Base-by-base conservation (phyloP, 495 filamentous ascomycete genomes). In the Achaetomiella virescens region DNA sequence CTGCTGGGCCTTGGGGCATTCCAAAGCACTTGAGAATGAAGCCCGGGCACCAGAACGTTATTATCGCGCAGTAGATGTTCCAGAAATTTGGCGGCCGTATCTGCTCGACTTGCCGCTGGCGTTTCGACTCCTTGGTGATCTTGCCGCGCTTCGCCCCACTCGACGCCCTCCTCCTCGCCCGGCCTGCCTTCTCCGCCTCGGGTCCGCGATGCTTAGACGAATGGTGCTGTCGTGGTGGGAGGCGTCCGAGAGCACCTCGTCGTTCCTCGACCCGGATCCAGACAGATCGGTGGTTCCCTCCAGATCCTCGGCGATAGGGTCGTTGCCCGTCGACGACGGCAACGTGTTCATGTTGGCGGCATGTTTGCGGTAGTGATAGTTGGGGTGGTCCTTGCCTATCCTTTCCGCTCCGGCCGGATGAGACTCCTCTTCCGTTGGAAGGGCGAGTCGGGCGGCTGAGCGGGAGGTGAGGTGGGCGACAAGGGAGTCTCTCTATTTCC, bases 11-110 rank as follows among this genome's bases (percentile, higher is more conserved):
- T 87, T 93, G 44, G 86, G 87, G 82, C 78, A 89, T 96, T 35
- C 91, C 91, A 63, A 89, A 89, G 67, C 91, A 96, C 49, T 74
- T 78, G 37, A 99, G 73, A 15, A 96, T 70, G 51, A 89, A 86
- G 63, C 91, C 88, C 0, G 95, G 95, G 54, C 86, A 87, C 90
- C 95, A 96, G 62, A 96, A 97, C 2, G 93, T 99, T 55, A 99
- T 69, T 44, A 96, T 76, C 10, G 84, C 84, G 67, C 95, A 99
- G 76, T 99, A 99, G 2, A 92, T 85, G 57, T 87, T 92, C 95
- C 95, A 99, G 18, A 96, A 62, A 61, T 87, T 95, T 1, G 90
- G 91, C 14, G 91, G 89, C 21, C 82, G 78, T n/a, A 85, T 75
- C 35, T 81, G 76, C 63, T 93, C 83, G 58, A 81, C 70, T 36